phyloP scores from a whole-genome alignment of 2,329 filamentous ascomycete genomes.

The Colletotrichum cordylinicola region DNA sequence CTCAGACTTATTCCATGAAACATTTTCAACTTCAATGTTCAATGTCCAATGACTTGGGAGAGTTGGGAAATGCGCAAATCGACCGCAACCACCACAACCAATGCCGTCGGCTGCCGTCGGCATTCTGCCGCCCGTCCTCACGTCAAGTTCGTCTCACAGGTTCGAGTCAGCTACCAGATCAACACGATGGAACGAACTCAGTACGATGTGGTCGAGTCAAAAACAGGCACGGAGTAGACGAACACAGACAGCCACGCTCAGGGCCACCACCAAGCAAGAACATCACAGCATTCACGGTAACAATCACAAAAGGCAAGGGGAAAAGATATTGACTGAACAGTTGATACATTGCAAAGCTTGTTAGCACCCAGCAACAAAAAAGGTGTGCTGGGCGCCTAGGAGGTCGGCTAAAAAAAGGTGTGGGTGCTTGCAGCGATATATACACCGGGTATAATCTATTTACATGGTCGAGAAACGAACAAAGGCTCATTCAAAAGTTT shows the following conservation, averaged over 20 bases:
- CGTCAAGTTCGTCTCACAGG: neutral
- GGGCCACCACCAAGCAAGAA: neutral
- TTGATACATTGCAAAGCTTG: constrained; percentile 15
- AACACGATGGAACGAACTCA: neutral
- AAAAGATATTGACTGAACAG: neutral
- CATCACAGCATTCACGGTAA: neutral
- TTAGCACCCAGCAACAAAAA: constrained; percentile 2
- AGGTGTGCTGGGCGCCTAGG: neutral
- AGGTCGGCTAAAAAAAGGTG: constrained; percentile 11
- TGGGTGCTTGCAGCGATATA: constrained; percentile 14
- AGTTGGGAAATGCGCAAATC: neutral
- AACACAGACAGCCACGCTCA: too few species aligned
- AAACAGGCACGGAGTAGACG: too few species aligned
- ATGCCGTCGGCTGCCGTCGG: neutral
- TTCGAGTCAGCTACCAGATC: neutral
- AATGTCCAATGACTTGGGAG: neutral
- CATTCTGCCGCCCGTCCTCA: neutral
- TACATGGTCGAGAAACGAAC: constrained; percentile 18
- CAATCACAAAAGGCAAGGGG: neutral
- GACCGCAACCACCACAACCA: neutral
- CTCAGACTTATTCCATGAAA: neutral
- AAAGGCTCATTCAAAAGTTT: neutral
- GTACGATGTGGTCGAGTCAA: neutral
- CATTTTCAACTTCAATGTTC: neutral
- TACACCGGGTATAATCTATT: constrained; percentile 21